Evolutionary conservation across 306 rosid species (phyloP), one percentile per base, ranked within the genome.

Genomic region (Hippophae rhamnoides): DNA sequence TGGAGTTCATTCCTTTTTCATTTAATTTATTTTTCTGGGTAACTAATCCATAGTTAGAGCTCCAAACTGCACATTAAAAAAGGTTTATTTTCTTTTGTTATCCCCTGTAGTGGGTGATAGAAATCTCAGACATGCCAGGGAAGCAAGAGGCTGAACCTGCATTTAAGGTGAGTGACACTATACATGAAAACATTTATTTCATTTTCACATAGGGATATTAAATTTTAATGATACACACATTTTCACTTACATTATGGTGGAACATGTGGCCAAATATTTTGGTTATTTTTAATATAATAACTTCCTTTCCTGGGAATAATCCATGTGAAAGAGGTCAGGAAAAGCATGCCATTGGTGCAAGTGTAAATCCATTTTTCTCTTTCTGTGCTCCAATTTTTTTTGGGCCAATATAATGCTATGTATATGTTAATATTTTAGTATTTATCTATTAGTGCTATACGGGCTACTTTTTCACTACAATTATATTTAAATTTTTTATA

Each of bases 41-140:
- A n/a, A 9, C 41, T 46, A 12, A 8, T 47, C 47, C 40, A 25
- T 42, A 45, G 41, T 40, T 38, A 53, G 47, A 18, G n/a, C 47
- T 5, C 12, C 9, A 46, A 63, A 8, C 43, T 18, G 7, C 61
- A 70, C 70, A 48, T 11, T 72, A 51, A 42, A 42, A 66, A 56
- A 69, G 61, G 10, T 62, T 48, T 14, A 31, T 12, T 56, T 48
- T 64, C 62, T 52, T 72, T 60, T 60, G 6, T 61, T 12, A 46
- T 70, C 73, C 46, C 54, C 14, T 67, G 65, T 66, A 92, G 98
- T 87, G 84, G 98, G 98, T 80, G 57, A 92, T 92, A 62, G 98
- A 92, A 84, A 87, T 92, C 77, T 87, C 98, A 62, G 96, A 92
- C 84, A 87, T 81, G 79, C 89, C 96, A 1, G 96, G 98, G 49